Evolutionary conservation across 768 basidiomycete genomes (phyloP), one percentile per base, ranked within the genome.

Genomic region (Suillus plorans): DNA sequence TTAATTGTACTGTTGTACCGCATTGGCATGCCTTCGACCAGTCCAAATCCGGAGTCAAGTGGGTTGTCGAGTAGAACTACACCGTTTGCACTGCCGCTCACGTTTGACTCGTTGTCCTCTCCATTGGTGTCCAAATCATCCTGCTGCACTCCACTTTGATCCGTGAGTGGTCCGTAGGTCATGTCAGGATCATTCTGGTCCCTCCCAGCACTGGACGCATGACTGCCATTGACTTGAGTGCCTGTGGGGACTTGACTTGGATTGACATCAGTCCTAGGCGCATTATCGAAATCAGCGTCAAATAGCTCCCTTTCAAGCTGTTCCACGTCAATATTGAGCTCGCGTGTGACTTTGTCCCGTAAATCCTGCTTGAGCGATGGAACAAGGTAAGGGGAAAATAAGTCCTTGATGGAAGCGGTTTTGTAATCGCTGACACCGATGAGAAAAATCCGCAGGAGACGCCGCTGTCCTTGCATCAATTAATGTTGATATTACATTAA

Each of bases 351-450:
- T n/a, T 57, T 60, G 13, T 13, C 16, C 44, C 58, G 63, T n/a
- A 64, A 10, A 34, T 61, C 63, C 14, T 28, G 22, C 41, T 61
- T 28, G 6, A 64, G 36, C 3, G 44, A 59, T 3, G 31, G 42
- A 37, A 60, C 20, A 34, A 64, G 56, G 56, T 64, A 60, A 31
- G 39, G 28, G 31, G 63, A 60, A 37, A 60, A 64, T 31, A 61
- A 50, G 1, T 39, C 49, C 2, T 49, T 28, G 20, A 64, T 20
- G 13, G 59, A 18, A 7, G 22, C 22, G n/a, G 7, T 36, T 25
- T 64, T 64, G 34, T 61, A 28, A 3, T 42, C 31, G 22, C 41
- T 49, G 28, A 52, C 34, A 7, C 34, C 34, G 9, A 36, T 36
- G 9, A 36, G 34, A 36, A 36, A 36, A 9, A 36, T 36, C 41